Conservation (phyloP, 2,329 filamentous ascomycete genomes). For the Penicillium psychrosexuale region DNA sequence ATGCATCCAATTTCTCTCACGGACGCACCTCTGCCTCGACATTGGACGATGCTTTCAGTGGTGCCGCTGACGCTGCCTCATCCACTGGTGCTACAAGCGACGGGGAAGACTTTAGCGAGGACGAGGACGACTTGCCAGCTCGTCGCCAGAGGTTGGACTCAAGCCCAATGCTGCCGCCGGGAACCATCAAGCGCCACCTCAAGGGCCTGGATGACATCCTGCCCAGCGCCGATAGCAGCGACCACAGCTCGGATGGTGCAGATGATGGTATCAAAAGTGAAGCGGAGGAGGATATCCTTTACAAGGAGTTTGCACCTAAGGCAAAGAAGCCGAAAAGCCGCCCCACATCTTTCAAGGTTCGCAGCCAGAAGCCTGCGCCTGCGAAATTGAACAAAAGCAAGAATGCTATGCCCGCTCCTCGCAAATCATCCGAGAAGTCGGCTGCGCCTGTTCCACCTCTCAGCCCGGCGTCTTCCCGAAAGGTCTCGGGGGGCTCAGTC, state of each 20-base stretch:
- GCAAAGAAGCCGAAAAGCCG: conserved; percentile 55
- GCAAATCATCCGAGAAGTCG: conserved; percentile 39
- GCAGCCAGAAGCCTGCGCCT: conserved; percentile 29
- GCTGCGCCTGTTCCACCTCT: conserved; percentile 21
- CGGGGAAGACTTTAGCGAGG: conserved; percentile 62
- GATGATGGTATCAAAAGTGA: conserved; percentile 56
- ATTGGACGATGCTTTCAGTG: conserved; percentile 88
- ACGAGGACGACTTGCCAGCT: conserved; percentile 54
- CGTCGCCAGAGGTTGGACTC: conserved; percentile 43
- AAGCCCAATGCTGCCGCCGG: conserved; percentile 45
- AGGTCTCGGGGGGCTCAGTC: conserved; percentile 55
- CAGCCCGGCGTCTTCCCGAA: conserved; percentile 52
- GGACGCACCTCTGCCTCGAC: conserved; percentile 91
- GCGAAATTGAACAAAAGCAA: conserved; percentile 38
- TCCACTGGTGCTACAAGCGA: conserved; percentile 84
- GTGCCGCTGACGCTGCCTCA: conserved; percentile 77
- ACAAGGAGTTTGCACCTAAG: conserved; percentile 41
- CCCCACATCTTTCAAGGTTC: conserved; percentile 32
- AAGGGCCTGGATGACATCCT: conserved; percentile 52
- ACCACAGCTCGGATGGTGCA: conserved; percentile 61
- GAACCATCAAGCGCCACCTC: conserved; percentile 45
- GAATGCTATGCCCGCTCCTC: conserved; percentile 32
- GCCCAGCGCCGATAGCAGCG: conserved; percentile 57
- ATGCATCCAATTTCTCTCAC: conserved; percentile 89
- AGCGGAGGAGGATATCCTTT: conserved; percentile 45